Percentiles rank a stretch among this genome's conserved stretches.
Conservation (phyloP, 2,329 filamentous ascomycete genomes). For the Fusarium caatingaense region DNA sequence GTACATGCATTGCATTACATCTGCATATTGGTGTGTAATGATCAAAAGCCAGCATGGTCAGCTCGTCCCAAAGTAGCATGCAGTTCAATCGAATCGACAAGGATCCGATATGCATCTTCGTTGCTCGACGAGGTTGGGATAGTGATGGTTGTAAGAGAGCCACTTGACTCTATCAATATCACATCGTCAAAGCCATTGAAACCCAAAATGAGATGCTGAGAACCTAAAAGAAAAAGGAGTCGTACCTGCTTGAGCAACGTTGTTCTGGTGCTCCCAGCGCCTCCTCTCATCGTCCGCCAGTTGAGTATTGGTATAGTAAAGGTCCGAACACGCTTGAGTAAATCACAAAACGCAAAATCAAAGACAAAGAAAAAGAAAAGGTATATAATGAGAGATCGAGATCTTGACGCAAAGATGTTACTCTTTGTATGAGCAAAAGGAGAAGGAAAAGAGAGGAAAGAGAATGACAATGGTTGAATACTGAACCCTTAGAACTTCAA, state of each 20-base stretch:
- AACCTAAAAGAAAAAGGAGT: not conserved
- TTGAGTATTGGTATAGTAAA: constrained; percentile 1
- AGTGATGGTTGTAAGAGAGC: not conserved
- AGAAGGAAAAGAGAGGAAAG: not conserved
- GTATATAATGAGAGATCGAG: not conserved
- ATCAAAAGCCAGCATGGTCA: not conserved
- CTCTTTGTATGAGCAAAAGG: constrained; percentile 12
- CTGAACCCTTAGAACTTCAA: constrained; percentile 3
- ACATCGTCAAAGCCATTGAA: not conserved
- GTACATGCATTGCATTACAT: not conserved
- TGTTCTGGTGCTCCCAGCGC: constrained; percentile 26
- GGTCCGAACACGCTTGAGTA: constrained; percentile 11
- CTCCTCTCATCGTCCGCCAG: constrained; percentile 20
- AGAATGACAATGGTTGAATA: not conserved
- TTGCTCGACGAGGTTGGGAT: not conserved
- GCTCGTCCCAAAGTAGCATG: not conserved
- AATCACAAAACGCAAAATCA: constrained; percentile 10
- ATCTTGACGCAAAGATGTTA: constrained; percentile 8
- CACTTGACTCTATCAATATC: constrained; percentile 5
- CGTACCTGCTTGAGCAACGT: constrained; percentile 34
- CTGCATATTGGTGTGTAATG: not conserved
- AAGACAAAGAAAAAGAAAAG: constrained; percentile 18
- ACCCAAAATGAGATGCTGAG: not conserved
- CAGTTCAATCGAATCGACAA: not conserved
- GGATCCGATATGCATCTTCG: not conserved